A percentile compares a stretch with the other conserved stretches of the same genome.
phyloP scores from a whole-genome alignment of 306 rosid genomes.

The Carpinus viminea region DNA sequence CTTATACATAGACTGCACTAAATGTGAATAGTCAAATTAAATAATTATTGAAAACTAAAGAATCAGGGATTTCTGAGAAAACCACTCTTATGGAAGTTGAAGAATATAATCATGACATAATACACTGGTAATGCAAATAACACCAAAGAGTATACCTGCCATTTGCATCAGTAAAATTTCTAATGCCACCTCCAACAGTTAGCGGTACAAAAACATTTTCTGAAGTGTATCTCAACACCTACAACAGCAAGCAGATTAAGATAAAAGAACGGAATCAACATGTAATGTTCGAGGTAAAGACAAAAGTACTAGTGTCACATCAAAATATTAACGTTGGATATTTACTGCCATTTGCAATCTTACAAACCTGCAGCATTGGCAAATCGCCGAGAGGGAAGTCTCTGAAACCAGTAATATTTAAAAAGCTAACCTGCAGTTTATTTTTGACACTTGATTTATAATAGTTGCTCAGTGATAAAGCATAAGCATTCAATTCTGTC shows the following conservation, averaged over 20 bases:
- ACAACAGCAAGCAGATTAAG: constrained; percentile 23
- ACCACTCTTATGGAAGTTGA: constrained; percentile 3
- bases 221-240: constrained; percentile 85
- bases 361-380: constrained; percentile 94
- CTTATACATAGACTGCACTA: neutral
- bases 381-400: constrained; percentile 97
- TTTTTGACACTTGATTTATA: constrained; percentile 23
- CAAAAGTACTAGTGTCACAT: neutral
- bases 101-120: constrained; percentile 18
- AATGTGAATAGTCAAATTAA: neutral
- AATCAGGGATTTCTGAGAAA: neutral
- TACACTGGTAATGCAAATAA: neutral
- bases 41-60: constrained; percentile 7
- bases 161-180: constrained; percentile 86
- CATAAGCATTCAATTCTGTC: constrained; percentile 16
- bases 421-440: constrained; percentile 73
- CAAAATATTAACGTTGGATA: neutral
- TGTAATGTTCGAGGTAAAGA: neutral
- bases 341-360: neutral
- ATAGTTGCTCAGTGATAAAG: constrained; percentile 8
- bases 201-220: constrained; percentile 96
- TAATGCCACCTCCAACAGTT: constrained; percentile 98
- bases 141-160: constrained; percentile 66
- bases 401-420: constrained; percentile 92
- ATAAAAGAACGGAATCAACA: neutral